These are phyloP conservation scores for Gautieria morchelliformis DNA, from an alignment of 768 basidiomycete species.

Conservation along the genomic window DNA sequence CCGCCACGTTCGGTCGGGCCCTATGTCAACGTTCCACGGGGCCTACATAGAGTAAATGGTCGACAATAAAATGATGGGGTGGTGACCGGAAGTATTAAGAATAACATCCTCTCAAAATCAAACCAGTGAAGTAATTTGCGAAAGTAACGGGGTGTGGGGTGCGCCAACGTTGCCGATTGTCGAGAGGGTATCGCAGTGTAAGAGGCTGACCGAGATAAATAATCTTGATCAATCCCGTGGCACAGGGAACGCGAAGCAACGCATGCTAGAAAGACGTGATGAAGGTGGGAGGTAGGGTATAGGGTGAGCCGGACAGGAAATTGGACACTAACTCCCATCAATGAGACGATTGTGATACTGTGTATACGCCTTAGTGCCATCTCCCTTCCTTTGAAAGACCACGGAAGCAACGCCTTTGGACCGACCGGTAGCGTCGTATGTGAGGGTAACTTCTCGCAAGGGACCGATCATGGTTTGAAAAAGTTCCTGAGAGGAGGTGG, in stretches of 20 bases:
- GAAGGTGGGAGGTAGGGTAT: conserved; percentile 16
- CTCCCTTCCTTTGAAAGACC: conserved; percentile 76
- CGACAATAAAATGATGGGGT: neutral
- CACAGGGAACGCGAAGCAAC: conserved; percentile 1
- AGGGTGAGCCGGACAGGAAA: conserved; percentile 22
- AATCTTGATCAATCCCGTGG: neutral
- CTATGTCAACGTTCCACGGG: too few species aligned
- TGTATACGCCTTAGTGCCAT: conserved; percentile 84
- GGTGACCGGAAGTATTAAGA: neutral
- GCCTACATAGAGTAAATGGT: neutral
- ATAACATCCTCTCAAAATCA: neutral
- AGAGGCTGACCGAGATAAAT: too few species aligned
- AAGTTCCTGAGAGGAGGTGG: conserved; percentile 56
- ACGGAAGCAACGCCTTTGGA: conserved; percentile 89
- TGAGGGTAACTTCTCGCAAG: conserved; percentile 72
- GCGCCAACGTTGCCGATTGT: too few species aligned
- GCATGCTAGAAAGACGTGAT: conserved; percentile 4
- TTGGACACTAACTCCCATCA: conserved; percentile 99
- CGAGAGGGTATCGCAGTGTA: too few species aligned
- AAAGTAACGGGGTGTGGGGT: too few species aligned
- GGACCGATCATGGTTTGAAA: conserved; percentile 88
- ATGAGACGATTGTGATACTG: conserved; percentile 98
- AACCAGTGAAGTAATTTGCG: neutral
- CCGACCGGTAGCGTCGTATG: conserved; percentile 75
- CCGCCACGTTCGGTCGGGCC: too few species aligned